Conservation (phyloP, 495 filamentous ascomycete genomes). For the Astrothelium macrocarpum region DNA sequence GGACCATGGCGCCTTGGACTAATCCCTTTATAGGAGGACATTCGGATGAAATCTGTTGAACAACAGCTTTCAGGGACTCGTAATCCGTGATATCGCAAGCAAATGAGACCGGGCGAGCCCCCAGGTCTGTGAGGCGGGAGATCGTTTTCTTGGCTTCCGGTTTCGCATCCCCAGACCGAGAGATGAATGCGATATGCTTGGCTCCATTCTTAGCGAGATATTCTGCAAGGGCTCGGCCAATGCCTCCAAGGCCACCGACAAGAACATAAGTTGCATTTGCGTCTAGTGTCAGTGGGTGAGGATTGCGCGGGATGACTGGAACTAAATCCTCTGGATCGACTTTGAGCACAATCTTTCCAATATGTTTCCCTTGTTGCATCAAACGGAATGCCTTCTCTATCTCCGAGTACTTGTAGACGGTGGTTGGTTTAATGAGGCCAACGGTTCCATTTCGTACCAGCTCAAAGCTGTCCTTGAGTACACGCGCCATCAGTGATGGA, state of each 20-base stretch:
- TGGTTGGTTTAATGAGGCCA: slow-evolving; percentile 24
- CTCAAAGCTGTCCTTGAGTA: slow-evolving; percentile 5
- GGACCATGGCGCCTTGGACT: slow-evolving; percentile 11
- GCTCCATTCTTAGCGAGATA: slow-evolving; percentile 21
- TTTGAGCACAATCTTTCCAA: slow-evolving; percentile 50
- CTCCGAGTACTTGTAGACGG: slow-evolving; percentile 31
- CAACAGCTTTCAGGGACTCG: background rate
- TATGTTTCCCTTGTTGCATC: slow-evolving; percentile 44
- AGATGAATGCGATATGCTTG: slow-evolving; percentile 19
- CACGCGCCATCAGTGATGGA: background rate
- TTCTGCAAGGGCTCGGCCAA: slow-evolving; percentile 28
- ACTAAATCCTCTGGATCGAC: slow-evolving; percentile 20
- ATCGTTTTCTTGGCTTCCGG: slow-evolving; percentile 5
- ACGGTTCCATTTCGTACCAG: slow-evolving; percentile 1
- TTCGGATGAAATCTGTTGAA: slow-evolving; percentile 2
- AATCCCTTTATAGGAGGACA: slow-evolving; percentile 4
- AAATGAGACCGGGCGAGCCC: background rate
- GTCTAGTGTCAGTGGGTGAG: slow-evolving; percentile 1
- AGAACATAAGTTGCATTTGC: slow-evolving; percentile 32
- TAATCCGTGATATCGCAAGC: slow-evolving; percentile 2
- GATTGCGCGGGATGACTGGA: slow-evolving; percentile 4
- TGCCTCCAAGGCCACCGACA: slow-evolving; percentile 38
- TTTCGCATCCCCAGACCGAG: slow-evolving; percentile 9
- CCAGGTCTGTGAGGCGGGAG: background rate
- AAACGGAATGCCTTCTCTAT: slow-evolving; percentile 46